Conservation (phyloP, 768 basidiomycete species). For the Pleurotus platypus region DNA sequence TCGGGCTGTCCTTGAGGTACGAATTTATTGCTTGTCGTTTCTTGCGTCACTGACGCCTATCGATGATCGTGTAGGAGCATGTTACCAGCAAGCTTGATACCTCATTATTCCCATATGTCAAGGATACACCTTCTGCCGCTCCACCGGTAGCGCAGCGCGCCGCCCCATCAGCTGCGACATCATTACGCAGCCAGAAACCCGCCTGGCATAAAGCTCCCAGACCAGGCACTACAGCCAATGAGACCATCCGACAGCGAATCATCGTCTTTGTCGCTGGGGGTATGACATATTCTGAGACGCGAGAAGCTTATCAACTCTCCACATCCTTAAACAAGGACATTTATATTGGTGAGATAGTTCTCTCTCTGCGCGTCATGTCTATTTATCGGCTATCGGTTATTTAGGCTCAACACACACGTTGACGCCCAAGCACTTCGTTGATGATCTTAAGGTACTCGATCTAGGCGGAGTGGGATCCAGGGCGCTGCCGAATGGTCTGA, state of each 20-base stretch:
- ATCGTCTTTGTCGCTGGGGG: conserved; percentile 93
- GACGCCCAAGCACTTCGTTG: conserved; percentile 81
- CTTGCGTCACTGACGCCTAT: background rate
- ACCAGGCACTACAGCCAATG: conserved; percentile 39
- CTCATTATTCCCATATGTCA: conserved; percentile 85
- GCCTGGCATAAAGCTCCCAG: conserved; percentile 82
- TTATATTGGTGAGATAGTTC: conserved; percentile 65
- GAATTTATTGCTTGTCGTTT: background rate
- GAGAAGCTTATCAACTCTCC: conserved; percentile 82
- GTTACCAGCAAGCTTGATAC: conserved; percentile 72
- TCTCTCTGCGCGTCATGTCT: background rate
- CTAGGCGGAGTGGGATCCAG: conserved; percentile 82
- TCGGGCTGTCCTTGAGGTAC: conserved; percentile 79
- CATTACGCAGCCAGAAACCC: conserved; percentile 85
- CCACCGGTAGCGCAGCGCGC: conserved; percentile 45
- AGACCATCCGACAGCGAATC: conserved; percentile 66
- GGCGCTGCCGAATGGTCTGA: conserved; percentile 66
- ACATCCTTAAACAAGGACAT: conserved; percentile 79
- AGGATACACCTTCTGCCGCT: conserved; percentile 63
- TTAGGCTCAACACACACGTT: conserved; percentile 86
- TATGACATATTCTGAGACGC: conserved; percentile 93
- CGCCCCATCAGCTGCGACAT: conserved; percentile 58
- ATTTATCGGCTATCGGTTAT: background rate
- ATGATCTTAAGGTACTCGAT: conserved; percentile 85
- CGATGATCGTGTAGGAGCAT: conserved; percentile 61